Percentiles rank a stretch among this genome's conserved stretches.
Conservation (phyloP, 2,329 filamentous ascomycete species). For the Colletotrichum lupini region DNA sequence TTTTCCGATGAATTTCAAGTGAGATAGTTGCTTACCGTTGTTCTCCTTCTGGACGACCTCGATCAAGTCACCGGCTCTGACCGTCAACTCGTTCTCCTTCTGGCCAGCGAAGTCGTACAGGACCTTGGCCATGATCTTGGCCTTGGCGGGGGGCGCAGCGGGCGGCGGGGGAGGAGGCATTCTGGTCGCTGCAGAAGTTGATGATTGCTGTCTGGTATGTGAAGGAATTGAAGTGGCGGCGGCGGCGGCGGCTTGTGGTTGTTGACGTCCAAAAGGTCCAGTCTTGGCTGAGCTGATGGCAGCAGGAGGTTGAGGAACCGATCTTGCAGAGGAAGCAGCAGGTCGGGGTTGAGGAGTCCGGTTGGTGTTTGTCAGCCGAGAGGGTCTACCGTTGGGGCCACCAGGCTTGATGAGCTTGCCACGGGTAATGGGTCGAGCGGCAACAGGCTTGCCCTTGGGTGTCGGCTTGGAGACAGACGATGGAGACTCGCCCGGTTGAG, state of each 20-base stretch:
- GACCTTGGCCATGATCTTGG: constrained; percentile 86
- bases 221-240: constrained; percentile 29
- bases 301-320: constrained; percentile 47
- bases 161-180: constrained; percentile 71
- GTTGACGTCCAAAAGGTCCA: constrained; percentile 34
- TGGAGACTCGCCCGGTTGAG: constrained; percentile 83
- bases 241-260: constrained; percentile 36
- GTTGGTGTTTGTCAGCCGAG: constrained; percentile 69
- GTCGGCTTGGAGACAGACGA: constrained; percentile 86
- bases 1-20: background rate
- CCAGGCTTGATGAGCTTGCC: constrained; percentile 93
- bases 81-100: constrained; percentile 84
- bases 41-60: constrained; percentile 93
- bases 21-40: constrained; percentile 75
- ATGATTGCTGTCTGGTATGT: constrained; percentile 29
- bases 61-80: constrained; percentile 83
- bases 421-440: constrained; percentile 89
- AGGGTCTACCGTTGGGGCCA: constrained; percentile 83
- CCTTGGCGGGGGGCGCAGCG: constrained; percentile 69
- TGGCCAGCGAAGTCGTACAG: constrained; percentile 92
- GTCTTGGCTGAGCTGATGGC: constrained; percentile 42
- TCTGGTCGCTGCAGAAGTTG: constrained; percentile 42
- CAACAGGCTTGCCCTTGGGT: constrained; percentile 86
- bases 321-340: constrained; percentile 43
- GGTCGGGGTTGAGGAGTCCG: constrained; percentile 58